Base-by-base conservation (phyloP, 805 yeast species). In the Clavispora fructus region DNA sequence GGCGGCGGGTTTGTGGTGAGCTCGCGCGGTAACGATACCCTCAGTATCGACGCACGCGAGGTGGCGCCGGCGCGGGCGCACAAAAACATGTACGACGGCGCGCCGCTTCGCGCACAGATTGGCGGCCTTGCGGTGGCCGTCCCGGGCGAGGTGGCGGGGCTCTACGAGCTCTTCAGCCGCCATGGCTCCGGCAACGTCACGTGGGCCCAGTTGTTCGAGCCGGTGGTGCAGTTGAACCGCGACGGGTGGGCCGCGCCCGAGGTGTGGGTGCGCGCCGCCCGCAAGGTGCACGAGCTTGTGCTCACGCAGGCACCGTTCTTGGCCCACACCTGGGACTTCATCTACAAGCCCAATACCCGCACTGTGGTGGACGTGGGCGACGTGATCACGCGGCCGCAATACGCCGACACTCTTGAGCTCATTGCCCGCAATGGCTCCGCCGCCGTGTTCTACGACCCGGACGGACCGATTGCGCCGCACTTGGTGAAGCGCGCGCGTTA, bases 111-210 rank as follows among this genome's bases (percentile, higher is more conserved):
- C 12, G 76, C 95, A 0, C 77, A 78, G 53, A 66, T 82, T 16
- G 97, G 97, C 4, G 99, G 97, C 0, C 67, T 89, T n/a, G 88
- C 97, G 0, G 80, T 83, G 9, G 98, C 81, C 1, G 79, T 86
- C 16, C 99, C 99, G 0, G 99, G 99, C 10, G 98, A 92, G 62
- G 57, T 92, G 41, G 82, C 82, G 48, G 99, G 97, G 0, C 68
- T 90, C n/a, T 80, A 85, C 56, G 77, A 73, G 38, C 67, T 92
- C 35, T 79, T 67, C 62, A 53, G 64, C 28, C 51, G 62, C 12
- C 92, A 83, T 57, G 90, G 94, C 0, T 81, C 89, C 3, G 95
- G 95, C 0, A 72, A 71, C 4, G 61, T 87, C 8, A 56, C 75
- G 1, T 92, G 98, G 97, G 60, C 60, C 23, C 82, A 87, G 17